A percentile compares a stretch with the other conserved stretches of the same genome.
Conservation (phyloP, 83 land plant species). For the Thuja plicata region DNA sequence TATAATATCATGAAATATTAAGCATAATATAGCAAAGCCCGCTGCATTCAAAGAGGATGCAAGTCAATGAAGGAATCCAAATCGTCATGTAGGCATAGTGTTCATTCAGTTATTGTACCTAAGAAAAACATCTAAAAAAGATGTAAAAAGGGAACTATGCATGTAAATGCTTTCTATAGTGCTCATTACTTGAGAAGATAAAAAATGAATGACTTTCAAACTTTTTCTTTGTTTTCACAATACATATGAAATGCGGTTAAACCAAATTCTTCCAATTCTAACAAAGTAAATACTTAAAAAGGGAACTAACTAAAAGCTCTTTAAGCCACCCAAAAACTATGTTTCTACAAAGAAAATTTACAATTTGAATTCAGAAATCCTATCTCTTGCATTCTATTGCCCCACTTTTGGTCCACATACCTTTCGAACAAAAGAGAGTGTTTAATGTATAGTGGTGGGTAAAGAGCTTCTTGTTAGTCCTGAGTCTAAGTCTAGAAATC, state of each 20-base stretch:
- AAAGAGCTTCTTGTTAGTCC: too few relatives aligned
- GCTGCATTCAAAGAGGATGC: not conserved
- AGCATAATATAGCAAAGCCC: not conserved
- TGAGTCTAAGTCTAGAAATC: too few relatives aligned
- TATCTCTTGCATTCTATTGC: not conserved
- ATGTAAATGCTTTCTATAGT: not conserved
- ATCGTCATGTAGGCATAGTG: not conserved
- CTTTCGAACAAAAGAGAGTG: too few relatives aligned
- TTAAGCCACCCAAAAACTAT: not conserved
- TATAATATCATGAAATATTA: not conserved
- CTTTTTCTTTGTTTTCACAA: not conserved
- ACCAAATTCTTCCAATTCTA: not conserved
- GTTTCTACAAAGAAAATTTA: not conserved
- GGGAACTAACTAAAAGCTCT: not conserved
- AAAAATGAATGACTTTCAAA: not conserved
- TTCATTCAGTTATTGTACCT: not conserved
- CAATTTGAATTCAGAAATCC: not conserved
- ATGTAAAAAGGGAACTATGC: not conserved
- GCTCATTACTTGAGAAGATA: not conserved
- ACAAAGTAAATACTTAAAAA: not conserved
- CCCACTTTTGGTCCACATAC: too few relatives aligned
- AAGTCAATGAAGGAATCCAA: conserved; percentile 2
- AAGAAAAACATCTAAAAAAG: not conserved
- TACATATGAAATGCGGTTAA: not conserved
- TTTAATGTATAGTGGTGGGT: too few relatives aligned